Evolutionary conservation across 768 basidiomycete genomes (phyloP), one percentile per base, ranked within the genome.

Genomic region (Pholiota conissans): DNA sequence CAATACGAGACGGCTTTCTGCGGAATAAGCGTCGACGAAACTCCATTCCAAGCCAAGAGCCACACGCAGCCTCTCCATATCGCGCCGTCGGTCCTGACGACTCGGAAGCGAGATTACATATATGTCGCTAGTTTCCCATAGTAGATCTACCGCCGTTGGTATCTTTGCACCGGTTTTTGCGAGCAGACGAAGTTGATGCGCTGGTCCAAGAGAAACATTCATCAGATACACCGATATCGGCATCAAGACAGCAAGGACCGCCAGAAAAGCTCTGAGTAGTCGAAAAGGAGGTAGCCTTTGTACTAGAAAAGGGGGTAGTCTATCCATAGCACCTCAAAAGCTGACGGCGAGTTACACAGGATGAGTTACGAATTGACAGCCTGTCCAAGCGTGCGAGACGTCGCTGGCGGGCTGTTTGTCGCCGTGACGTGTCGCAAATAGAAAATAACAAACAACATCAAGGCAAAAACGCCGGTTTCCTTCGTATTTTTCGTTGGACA

Each of bases 61-160:
- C 10, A 63, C 66, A 22, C 82, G 77, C 22, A 91, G 63, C 16
- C 58, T 61, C 51, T 86, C 83, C 86, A 90, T 89, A 47, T 83
- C 74, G 18, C 66, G 59, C 13, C 82, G 80, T 24, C 89, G 75
- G 59, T 87, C 87, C 16, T 63, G 63, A 28, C 89, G 80, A 26
- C 66, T 71, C 8, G 82, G 79, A 27, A 90, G 83, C 24, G 86
- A 86, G 39, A 91, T 64, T 0, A 90, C 82, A 60, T 81, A 85
- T 51, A 83, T 75, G 8, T 73, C 63, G 4, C 74, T 70, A 14
- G 78, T 72, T 28, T 80, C 63, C 29, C 75, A 76, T 5, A 84
- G 71, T 67, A 30, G 1, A 29, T 49, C 20, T 40, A 28, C 22
- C 42, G 22, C 42, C 14, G 35, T 45, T 45, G 26, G 16, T 48